A percentile compares a stretch with the other conserved stretches of the same genome.
Evolutionary conservation across 371 early-diverging fungal species (phyloP).

Genomic region (Mucor racemosus): DNA sequence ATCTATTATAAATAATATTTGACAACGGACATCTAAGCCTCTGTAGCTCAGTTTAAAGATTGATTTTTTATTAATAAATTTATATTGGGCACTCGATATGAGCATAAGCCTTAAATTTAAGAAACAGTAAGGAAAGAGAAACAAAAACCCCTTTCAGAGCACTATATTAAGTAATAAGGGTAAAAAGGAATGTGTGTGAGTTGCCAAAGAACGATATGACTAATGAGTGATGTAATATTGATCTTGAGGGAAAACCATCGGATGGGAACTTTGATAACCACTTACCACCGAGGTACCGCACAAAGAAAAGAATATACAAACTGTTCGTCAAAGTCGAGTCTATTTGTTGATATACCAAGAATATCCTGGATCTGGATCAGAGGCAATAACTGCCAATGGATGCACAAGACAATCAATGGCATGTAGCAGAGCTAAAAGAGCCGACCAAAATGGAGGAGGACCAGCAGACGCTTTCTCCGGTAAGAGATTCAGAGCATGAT

Average conservation of each 20-base stretch:
- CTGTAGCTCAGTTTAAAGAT: background rate
- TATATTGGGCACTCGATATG: background rate
- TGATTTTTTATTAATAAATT: background rate
- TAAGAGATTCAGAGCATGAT: background rate
- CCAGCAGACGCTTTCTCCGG: background rate
- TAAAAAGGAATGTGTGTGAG: too few relatives aligned
- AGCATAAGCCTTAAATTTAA: background rate
- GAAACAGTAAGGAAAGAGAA: background rate
- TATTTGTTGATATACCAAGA: background rate
- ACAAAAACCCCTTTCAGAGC: background rate
- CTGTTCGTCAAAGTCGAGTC: background rate
- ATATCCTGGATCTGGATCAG: background rate
- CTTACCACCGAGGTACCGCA: conserved; percentile 10
- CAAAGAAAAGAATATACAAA: background rate
- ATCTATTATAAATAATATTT: too few relatives aligned
- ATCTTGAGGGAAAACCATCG: conserved; percentile 4
- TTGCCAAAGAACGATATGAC: background rate
- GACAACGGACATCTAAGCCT: too few relatives aligned
- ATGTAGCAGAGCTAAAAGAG: background rate
- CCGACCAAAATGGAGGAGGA: conserved; percentile 5
- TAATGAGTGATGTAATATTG: background rate
- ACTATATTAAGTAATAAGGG: background rate
- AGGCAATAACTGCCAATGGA: background rate
- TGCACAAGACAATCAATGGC: background rate
- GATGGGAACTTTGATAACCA: conserved; percentile 2